phyloP scores from a whole-genome alignment of 345 rosid genomes.

The Acer saccharum region DNA sequence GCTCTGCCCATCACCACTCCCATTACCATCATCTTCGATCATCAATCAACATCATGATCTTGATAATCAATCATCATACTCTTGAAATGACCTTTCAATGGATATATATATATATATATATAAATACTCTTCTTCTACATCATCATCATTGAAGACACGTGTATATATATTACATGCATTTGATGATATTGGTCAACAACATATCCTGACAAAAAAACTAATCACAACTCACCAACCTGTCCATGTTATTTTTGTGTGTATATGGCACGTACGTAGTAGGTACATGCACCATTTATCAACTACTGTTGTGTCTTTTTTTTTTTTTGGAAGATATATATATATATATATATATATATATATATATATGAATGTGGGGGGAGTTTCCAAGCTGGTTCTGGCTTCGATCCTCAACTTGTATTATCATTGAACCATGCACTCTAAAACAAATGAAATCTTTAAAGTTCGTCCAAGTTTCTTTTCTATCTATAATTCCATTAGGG shows the following conservation, averaged over 20 bases:
- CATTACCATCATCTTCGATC: neutral
- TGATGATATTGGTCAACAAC: neutral
- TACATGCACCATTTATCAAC: neutral
- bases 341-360: no score
- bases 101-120: no score
- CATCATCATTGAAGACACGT: conserved; percentile 25
- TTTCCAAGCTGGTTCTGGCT: neutral
- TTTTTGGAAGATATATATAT: conserved; percentile 4
- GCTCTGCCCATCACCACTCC: conserved; percentile 25
- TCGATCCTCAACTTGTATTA: neutral
- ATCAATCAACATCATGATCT: neutral
- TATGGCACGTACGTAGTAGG: neutral
- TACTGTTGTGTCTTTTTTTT: neutral
- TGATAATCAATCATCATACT: neutral
- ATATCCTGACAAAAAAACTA: conserved; percentile 12
- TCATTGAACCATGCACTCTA: no score
- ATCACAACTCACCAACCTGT: conserved; percentile 13
- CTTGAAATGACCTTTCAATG: conserved; percentile 55
- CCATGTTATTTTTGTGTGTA: neutral
- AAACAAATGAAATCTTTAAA: no score
- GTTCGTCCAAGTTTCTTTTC: no score
- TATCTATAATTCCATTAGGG: no score
- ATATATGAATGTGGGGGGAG: neutral
- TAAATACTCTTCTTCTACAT: no score
- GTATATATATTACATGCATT: conserved; percentile 29